These are phyloP conservation scores for Knoxia roxburghii DNA, from an alignment of 257 asterid genomes.

Conservation along the genomic window DNA sequence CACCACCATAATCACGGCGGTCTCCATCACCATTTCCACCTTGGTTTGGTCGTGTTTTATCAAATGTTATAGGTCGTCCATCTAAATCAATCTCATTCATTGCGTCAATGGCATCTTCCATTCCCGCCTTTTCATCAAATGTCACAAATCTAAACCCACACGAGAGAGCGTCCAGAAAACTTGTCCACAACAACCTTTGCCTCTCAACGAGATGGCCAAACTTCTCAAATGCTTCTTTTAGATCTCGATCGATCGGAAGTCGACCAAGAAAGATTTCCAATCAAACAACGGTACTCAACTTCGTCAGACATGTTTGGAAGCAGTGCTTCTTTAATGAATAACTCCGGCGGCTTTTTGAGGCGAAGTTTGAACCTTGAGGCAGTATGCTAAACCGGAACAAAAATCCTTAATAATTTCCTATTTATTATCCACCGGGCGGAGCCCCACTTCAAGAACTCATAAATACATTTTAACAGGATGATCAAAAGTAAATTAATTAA, in stretches of 20 bases:
- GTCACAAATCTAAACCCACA: constrained; percentile 91
- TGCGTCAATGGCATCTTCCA: constrained; percentile 91
- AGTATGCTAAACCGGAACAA: neutral
- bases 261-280: constrained; percentile 85
- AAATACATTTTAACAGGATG: no score
- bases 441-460: no score
- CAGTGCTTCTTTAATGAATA: neutral
- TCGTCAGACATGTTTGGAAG: constrained; percentile 49
- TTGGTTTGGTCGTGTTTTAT: constrained; percentile 76
- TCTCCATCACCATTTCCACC: constrained; percentile 56
- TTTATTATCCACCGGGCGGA: constrained; percentile 9
- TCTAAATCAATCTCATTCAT: constrained; percentile 90
- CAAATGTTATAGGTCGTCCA: constrained; percentile 82
- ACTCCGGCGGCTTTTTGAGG: neutral
- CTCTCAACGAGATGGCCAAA: constrained; percentile 65
- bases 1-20: constrained; percentile 56
- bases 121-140: constrained; percentile 74
- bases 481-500: no score
- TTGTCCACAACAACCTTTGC: constrained; percentile 87
- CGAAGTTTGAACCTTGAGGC: neutral
- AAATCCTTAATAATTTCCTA: neutral
- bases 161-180: constrained; percentile 77
- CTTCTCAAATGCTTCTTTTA: constrained; percentile 68
- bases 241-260: constrained; percentile 65
- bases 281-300: constrained; percentile 68